Base-by-base conservation (phyloP, 1,284 basidiomycete species). In the Sphaerobolus stellatus region DNA sequence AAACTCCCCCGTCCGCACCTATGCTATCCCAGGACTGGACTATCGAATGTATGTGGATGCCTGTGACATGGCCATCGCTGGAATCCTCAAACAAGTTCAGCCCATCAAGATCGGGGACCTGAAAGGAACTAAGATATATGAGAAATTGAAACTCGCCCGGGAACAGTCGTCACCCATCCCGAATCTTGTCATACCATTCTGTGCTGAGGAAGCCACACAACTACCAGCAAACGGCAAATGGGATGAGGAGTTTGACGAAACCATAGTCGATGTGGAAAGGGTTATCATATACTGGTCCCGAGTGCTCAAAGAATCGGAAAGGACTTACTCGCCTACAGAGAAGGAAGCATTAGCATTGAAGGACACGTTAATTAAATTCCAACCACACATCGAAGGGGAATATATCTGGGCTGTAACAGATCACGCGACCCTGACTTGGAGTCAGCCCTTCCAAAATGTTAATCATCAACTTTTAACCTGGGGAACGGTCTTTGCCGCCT, bases 11-110 rank as follows among this genome's bases (percentile, higher is more conserved):
- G 33, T 36, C 18, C 33, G 33, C 11, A 18, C 33, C 18, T 36
- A 11, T 18, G 13, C 33, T 36, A 11, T 36, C 18, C 33, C 11
- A 36, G 33, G 33, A 11, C 33, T 36, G 33, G 33, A 18, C 11
- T 36, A 36, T 36, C 33, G 33, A 2, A 48, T 72, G 0, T 71
- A 72, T 41, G 64, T 65, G 1, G 68, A 72, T 46, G 66, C 70
- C 0, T 70, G 62, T 5, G 65, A 36, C 18, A 36, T 36, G 18
- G 33, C 13, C 18, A 36, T 36, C 33, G 33, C 33, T 18, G 18
- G 13, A 36, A 36, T 36, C 18, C 33, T 36, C 11, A 36, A 36
- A 36, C 33, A 36, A 36, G 18, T 36, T 36, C 33, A 36, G 18
- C 18, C 33, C 18, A 36, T 36, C 18, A 36, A 11, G 11, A 36